Base-by-base conservation (phyloP, 768 basidiomycete species). In the Mycena latifolia region DNA sequence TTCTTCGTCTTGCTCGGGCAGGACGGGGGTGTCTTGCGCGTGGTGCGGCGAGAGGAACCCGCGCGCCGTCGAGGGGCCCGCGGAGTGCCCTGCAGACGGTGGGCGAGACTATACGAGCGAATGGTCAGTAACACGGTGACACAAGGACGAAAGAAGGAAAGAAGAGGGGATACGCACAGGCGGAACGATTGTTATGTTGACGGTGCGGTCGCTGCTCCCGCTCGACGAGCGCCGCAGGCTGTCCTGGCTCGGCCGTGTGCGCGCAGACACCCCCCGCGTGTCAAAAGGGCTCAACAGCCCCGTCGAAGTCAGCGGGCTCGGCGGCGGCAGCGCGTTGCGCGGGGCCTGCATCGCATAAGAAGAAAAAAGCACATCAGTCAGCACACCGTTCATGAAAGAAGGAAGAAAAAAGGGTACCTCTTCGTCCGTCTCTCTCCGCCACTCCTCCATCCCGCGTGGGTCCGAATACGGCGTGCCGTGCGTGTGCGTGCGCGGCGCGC, bases 381-480 rank as follows among this genome's bases (percentile, higher is more conserved):
- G 33, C 33, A 35, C 14, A 6, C 33, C 8, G 33, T 35, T 35
- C 17, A 62, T 3, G 12, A 50, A 28, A 33, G 22, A 29, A 55
- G 8, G 18, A 39, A 18, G 6, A 39, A 39, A 18, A 39, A 17
- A 39, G 37, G 58, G 6, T 9, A 61, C 65, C 48, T 66, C 65
- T 39, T 61, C 65, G 41, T 66, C 59, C n/a, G 66, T 62, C 15
- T 43, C 66, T 25, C 60, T 24, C 0, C 66, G 47, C 66, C 66
- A 67, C 43, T 67, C 66, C 29, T 67, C 66, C 66, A 67, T 62
- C 37, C 66, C 65, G 31, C 66, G 39, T 27, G 61, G 66, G 45
- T 61, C 61, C 9, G 66, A 37, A 47, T 67, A 67, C 50, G 55
- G 60, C 43, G 60, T 60, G 43, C 63, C 47, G 12, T 48, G 47